Evolutionary conservation across 148 eudicot species (phyloP), one percentile per base, ranked within the genome.

Genomic region (Euryodendron excelsum): DNA sequence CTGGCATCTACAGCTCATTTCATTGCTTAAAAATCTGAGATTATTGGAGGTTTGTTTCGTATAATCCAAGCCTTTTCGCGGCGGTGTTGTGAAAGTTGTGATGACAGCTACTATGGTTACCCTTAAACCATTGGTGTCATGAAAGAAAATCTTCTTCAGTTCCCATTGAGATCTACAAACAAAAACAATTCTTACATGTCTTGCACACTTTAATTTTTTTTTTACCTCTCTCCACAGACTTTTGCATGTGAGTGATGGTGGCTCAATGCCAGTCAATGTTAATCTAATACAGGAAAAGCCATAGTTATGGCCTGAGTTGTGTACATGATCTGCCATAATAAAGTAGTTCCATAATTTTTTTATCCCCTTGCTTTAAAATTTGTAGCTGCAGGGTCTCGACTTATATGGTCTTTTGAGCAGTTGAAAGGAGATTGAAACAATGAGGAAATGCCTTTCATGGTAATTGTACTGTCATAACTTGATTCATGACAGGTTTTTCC

Each of bases 1-100:
- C 30, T 5, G 58, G 68, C 23, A 72, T 79, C 63, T 68, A 65
- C 79, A 80, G 83, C 83, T 75, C 66, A 75, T 37, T 50, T 56
- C 36, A 1, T 6, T n/a, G 20, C 27, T 23, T 36, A 59, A 59
- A 74, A 31, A 53, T 73, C 1, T 21, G n/a, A 47, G 55, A 25
- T 9, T 69, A 23, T 47, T 47, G 55, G 9, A 23, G 34, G 34
- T 47, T 39, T 12, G 20, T 59, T 60, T 41, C 27, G 61, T 60
- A 8, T 41, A 27, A 1, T 74, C 33, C 28, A 72, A 31, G 25
- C 23, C 27, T 74, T 59, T 74, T 63, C 36, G 67, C 15, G 70
- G 70, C n/a, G 70, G 70, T 36, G 44, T 34, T 65, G 1, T 21
- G 23, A 55, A 47, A 18, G 44, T 34, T 65, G 1, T 21, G 23